Evolutionary conservation across 441 rosid species (phyloP).

Genomic region (Iberis amara): DNA sequence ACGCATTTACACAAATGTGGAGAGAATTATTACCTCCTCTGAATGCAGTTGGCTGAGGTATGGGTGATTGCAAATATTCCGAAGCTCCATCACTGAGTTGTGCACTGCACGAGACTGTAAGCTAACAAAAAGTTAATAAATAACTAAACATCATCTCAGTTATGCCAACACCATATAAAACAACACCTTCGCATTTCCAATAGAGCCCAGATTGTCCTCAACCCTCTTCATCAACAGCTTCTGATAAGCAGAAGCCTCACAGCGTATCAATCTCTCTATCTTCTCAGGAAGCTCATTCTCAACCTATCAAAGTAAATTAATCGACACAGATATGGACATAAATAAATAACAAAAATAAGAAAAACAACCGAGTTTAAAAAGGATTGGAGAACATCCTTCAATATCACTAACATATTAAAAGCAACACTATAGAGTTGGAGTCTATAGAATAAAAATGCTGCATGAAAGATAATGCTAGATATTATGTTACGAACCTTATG

Average conservation of each 20-base stretch:
- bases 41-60: conserved; percentile 91
- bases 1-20: conserved; percentile 3
- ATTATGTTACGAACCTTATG: conserved; percentile 56
- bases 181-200: conserved; percentile 80
- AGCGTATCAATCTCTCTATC: conserved; percentile 86
- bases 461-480: not conserved
- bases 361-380: conserved; percentile 6
- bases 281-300: conserved; percentile 91
- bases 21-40: conserved; percentile 60
- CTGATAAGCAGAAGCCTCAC: conserved; percentile 96
- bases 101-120: conserved; percentile 84
- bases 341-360: conserved; percentile 5
- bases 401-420: not conserved
- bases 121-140: conserved; percentile 34
- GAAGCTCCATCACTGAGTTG: conserved; percentile 96
- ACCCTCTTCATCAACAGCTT: conserved; percentile 95
- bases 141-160: conserved; percentile 5
- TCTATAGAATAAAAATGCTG: not conserved
- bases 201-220: conserved; percentile 86
- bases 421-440: conserved; percentile 3
- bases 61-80: conserved; percentile 96
- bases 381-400: conserved; percentile 1
- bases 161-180: conserved; percentile 1
- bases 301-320: conserved; percentile 47
- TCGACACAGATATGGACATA: conserved; percentile 41